Evolutionary conservation across 169 alveolate genomes (phyloP).

Genomic region (Plasmodium vinckei): DNA sequence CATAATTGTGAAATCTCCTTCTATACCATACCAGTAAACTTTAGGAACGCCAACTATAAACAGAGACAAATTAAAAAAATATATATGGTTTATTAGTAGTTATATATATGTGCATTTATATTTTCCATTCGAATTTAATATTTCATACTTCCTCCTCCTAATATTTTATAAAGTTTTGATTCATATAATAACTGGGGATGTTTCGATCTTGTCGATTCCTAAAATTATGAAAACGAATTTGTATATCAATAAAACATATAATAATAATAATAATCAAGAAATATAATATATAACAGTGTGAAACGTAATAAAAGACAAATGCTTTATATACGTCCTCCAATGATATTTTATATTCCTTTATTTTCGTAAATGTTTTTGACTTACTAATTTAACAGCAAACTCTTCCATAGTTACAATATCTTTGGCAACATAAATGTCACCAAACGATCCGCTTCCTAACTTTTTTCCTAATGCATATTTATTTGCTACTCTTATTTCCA

Average conservation of each 20-base stretch:
- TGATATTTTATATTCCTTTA: constrained; percentile 1
- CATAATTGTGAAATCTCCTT: constrained; percentile 98
- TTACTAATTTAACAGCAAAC: constrained; percentile 95
- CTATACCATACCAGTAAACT: constrained; percentile 98
- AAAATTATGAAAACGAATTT: constrained; percentile 83
- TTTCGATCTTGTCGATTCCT: constrained; percentile 95
- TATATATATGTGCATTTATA: constrained; percentile 6
- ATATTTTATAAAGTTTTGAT: constrained; percentile 95
- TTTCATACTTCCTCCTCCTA: constrained; percentile 94
- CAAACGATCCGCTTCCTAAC: constrained; percentile 99
- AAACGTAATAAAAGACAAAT: too few species aligned
- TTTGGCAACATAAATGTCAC: constrained; percentile 96
- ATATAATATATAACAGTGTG: too few species aligned
- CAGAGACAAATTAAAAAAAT: background rate
- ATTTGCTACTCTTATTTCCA: constrained; percentile 98
- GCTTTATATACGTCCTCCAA: background rate
- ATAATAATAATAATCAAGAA: background rate
- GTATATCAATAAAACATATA: background rate
- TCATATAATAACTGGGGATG: constrained; percentile 98
- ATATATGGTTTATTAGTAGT: background rate
- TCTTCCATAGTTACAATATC: constrained; percentile 96
- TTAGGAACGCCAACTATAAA: constrained; percentile 94
- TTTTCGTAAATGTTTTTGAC: constrained; percentile 20
- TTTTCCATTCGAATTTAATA: constrained; percentile 1
- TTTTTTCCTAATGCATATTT: constrained; percentile 97